phyloP scores from a whole-genome alignment of 2,329 filamentous ascomycete species.

The Fusarium decemcellulare region DNA sequence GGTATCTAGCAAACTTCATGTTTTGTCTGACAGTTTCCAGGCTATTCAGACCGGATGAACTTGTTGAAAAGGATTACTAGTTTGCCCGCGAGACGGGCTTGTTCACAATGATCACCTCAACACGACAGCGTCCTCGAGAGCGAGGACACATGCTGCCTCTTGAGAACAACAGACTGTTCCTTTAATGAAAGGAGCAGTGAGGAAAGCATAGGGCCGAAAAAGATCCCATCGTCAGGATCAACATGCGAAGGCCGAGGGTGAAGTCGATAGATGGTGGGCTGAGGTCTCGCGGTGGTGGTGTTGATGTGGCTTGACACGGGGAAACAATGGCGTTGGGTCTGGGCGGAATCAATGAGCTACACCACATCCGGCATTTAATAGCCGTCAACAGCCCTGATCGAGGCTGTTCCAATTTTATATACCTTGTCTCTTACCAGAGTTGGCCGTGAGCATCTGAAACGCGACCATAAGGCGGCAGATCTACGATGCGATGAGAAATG shows the following conservation, averaged over 20 bases:
- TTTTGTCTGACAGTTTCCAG: conserved; percentile 27
- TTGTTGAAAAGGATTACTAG: not conserved
- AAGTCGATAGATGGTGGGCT: conserved; percentile 20
- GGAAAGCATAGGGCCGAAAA: not conserved
- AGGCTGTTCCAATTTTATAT: conserved; percentile 11
- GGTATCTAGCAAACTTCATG: not conserved
- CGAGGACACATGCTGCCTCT: conserved; percentile 1
- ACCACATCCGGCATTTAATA: conserved; percentile 30
- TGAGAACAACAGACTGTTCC: conserved; percentile 1
- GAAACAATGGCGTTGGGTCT: conserved; percentile 37
- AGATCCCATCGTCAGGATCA: not conserved
- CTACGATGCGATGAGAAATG: conserved; percentile 34
- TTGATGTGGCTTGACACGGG: conserved; percentile 37
- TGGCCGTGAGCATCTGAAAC: conserved; percentile 13
- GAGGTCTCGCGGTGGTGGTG: conserved; percentile 37
- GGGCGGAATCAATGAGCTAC: conserved; percentile 19
- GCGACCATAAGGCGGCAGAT: conserved; percentile 31
- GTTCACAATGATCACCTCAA: conserved; percentile 12
- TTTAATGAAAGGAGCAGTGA: conserved; percentile 11
- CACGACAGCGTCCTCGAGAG: conserved; percentile 1
- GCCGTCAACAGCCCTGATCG: conserved; percentile 14
- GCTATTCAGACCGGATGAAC: conserved; percentile 40
- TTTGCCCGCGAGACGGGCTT: conserved; percentile 24
- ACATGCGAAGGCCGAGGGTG: conserved; percentile 4
- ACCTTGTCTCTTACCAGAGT: conserved; percentile 2